Evolutionary conservation across 805 yeast species (phyloP).

Genomic region (Ogataea zsoltii): DNA sequence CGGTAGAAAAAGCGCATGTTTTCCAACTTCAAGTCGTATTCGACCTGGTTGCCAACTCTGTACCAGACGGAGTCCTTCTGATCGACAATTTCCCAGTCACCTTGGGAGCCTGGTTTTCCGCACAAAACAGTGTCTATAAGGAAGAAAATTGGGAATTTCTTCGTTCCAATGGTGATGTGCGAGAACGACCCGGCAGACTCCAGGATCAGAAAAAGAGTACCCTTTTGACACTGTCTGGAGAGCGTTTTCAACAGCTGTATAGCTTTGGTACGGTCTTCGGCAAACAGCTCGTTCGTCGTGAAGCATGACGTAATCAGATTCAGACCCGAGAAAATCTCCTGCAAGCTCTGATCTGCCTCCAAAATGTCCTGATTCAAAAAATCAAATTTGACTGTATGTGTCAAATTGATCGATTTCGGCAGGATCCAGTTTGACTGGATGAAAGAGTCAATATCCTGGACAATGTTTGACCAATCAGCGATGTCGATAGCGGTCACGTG

Average conservation of each 20-base stretch:
- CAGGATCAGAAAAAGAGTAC: constrained; percentile 63
- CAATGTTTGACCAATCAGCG: constrained; percentile 71
- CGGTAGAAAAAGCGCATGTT: constrained; percentile 87
- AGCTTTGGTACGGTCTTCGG: constrained; percentile 63
- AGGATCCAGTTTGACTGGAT: constrained; percentile 57
- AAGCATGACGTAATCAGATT: constrained; percentile 72
- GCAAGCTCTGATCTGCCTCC: constrained; percentile 22
- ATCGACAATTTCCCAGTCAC: constrained; percentile 63
- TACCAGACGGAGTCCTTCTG: constrained; percentile 83
- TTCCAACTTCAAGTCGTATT: constrained; percentile 71
- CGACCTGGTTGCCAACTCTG: constrained; percentile 50
- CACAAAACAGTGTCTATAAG: constrained; percentile 70
- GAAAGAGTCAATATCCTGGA: constrained; percentile 43
- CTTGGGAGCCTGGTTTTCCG: constrained; percentile 44
- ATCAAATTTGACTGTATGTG: constrained; percentile 30
- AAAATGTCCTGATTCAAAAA: constrained; percentile 41
- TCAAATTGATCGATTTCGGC: constrained; percentile 27
- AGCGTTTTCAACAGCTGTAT: constrained; percentile 58
- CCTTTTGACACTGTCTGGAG: constrained; percentile 50
- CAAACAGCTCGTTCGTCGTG: constrained; percentile 85
- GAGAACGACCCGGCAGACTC: constrained; percentile 93
- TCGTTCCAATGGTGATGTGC: constrained; percentile 72
- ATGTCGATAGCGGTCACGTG: constrained; percentile 66
- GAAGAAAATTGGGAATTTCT: constrained; percentile 80
- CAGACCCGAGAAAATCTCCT: constrained; percentile 25